These are phyloP conservation scores for Leucocoprinus birnbaumii DNA, from an alignment of 768 basidiomycete species.

Conservation along the genomic window DNA sequence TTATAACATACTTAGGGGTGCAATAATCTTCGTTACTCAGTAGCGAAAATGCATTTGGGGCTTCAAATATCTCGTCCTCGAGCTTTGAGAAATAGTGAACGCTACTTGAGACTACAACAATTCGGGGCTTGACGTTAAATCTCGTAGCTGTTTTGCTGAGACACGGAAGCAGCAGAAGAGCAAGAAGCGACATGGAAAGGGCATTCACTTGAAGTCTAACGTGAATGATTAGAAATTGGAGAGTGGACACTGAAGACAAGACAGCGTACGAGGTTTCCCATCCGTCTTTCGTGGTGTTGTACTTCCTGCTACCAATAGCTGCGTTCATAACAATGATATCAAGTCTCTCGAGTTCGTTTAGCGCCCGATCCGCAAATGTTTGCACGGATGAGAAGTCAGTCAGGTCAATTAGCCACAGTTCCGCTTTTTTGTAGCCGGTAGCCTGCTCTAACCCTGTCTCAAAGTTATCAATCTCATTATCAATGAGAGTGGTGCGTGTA, in stretches of 20 bases:
- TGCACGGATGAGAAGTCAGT: conserved; percentile 33
- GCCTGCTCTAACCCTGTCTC: conserved; percentile 20
- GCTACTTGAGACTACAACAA: conserved; percentile 39
- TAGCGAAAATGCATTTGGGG: conserved; percentile 22
- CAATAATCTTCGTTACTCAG: conserved; percentile 28
- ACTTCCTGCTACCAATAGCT: conserved; percentile 20
- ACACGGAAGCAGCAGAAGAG: conserved; percentile 36
- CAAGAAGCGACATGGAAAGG: conserved; percentile 34
- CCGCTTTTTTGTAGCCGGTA: conserved; percentile 30
- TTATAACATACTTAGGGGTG: conserved; percentile 9
- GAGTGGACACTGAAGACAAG: too few relatives aligned
- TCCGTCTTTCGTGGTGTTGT: conserved; percentile 31
- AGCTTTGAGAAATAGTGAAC: conserved; percentile 28
- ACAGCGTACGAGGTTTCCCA: conserved; percentile 41
- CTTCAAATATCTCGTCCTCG: conserved; percentile 18
- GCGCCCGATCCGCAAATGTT: conserved; percentile 29
- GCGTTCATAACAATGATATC: conserved; percentile 48
- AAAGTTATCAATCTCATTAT: neutral
- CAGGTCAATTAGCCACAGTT: conserved; percentile 37
- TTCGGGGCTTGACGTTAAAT: conserved; percentile 22
- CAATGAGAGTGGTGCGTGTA: neutral
- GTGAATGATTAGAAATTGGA: neutral
- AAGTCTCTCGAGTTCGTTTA: conserved; percentile 29
- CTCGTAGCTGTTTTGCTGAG: conserved; percentile 31
- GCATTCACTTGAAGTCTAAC: conserved; percentile 43